Evolutionary conservation across 2,329 filamentous ascomycete species (phyloP).

Genomic region (Fusarium sp.): DNA sequence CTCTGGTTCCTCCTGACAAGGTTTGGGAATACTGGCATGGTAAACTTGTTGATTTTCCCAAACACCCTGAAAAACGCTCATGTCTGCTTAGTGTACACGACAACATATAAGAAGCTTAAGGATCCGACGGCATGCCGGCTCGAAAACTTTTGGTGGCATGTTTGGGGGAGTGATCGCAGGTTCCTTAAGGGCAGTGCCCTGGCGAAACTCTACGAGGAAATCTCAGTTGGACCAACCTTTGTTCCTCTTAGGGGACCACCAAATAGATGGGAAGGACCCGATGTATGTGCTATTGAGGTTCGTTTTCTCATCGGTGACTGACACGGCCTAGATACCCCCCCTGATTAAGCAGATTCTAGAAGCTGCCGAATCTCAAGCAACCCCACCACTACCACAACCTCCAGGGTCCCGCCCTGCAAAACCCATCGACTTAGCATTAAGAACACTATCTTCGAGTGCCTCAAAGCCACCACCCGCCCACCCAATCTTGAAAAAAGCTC

Average conservation of each 20-base stretch:
- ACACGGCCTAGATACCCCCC: conserved; percentile 43
- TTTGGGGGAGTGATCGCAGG: conserved; percentile 69
- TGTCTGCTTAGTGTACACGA: conserved; percentile 64
- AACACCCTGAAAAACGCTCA: conserved; percentile 11
- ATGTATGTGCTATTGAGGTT: conserved; percentile 51
- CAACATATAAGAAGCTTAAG: conserved; percentile 66
- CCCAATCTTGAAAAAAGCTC: conserved; percentile 70
- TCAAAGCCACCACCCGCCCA: conserved; percentile 61
- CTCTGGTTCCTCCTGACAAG: conserved; percentile 62
- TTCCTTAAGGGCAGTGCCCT: conserved; percentile 64
- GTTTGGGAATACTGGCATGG: conserved; percentile 69
- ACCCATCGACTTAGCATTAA: conserved; percentile 36
- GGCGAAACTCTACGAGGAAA: conserved; percentile 66
- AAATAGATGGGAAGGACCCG: conserved; percentile 63
- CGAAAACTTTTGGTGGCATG: conserved; percentile 75
- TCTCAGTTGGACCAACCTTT: conserved; percentile 67
- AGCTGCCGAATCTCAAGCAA: conserved; percentile 33
- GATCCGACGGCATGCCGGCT: conserved; percentile 72
- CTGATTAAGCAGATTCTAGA: conserved; percentile 46
- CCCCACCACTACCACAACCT: conserved; percentile 24
- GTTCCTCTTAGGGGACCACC: conserved; percentile 65
- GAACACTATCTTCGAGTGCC: conserved; percentile 53
- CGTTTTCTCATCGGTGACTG: conserved; percentile 13
- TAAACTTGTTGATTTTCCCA: conserved; percentile 46
- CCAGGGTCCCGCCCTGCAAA: conserved; percentile 32